Evolutionary conservation across 2,329 filamentous ascomycete species (phyloP).

Genomic region (Alternaria brassicae): DNA sequence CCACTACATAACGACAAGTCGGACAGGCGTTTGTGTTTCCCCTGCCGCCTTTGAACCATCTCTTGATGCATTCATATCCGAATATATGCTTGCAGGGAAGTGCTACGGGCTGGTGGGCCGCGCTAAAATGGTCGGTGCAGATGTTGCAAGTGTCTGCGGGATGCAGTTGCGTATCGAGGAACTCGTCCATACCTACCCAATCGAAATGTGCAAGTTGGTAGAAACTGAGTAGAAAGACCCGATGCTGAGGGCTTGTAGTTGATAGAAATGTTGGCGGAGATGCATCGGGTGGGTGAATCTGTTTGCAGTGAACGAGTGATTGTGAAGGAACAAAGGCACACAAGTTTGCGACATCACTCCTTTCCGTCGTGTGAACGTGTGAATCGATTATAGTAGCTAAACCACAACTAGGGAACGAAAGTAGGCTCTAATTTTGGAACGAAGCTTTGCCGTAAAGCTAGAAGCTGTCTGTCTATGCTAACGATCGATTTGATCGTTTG

Average conservation of each 20-base stretch:
- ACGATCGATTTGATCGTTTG: neutral
- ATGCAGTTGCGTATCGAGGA: constrained; percentile 34
- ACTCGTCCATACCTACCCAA: constrained; percentile 32
- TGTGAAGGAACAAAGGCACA: neutral
- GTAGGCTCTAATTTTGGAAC: neutral
- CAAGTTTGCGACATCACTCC: constrained; percentile 6
- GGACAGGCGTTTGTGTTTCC: constrained; percentile 39
- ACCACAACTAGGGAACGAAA: neutral
- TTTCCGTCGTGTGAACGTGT: neutral
- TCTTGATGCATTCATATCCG: constrained; percentile 38
- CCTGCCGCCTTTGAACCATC: constrained; percentile 35
- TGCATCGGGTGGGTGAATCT: neutral
- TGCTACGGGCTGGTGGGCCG: constrained; percentile 36
- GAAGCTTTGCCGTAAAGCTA: neutral
- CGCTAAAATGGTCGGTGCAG: constrained; percentile 38
- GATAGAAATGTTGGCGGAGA: neutral
- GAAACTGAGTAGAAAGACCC: neutral
- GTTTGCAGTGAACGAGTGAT: constrained; percentile 5
- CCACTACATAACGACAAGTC: constrained; percentile 33
- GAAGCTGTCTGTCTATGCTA: neutral
- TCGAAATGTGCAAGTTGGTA: neutral
- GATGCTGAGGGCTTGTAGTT: neutral
- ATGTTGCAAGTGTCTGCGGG: constrained; percentile 38
- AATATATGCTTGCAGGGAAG: constrained; percentile 45
- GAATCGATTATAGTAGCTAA: neutral